A percentile compares a stretch with the other conserved stretches of the same genome.
phyloP scores from a whole-genome alignment of 805 yeast species.

The Blastobotrys terrestris region DNA sequence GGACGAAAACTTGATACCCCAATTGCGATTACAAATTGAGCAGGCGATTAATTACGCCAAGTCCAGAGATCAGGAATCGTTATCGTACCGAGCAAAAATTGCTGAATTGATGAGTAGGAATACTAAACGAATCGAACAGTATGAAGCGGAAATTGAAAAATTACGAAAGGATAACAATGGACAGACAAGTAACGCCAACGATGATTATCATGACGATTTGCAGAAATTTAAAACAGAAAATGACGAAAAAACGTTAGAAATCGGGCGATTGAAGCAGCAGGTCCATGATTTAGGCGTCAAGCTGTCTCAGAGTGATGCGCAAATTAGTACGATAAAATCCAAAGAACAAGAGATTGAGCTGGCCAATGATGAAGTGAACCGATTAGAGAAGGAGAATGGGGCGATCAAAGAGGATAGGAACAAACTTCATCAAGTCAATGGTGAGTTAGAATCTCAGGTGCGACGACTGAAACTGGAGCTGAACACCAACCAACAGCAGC shows the following conservation, averaged over 20 bases:
- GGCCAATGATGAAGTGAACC: not conserved
- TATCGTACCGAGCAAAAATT: slow-evolving; percentile 8
- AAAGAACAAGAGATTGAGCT: not conserved
- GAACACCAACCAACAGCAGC: not conserved
- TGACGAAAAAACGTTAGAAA: not conserved
- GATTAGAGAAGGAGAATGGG: not conserved
- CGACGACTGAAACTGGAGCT: not conserved
- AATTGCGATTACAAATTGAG: slow-evolving; percentile 6
- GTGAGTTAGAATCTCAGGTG: not conserved
- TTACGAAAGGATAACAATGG: not conserved
- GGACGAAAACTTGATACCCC: slow-evolving; percentile 1
- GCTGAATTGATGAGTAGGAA: slow-evolving; percentile 10
- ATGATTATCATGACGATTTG: not conserved
- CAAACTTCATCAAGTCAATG: not conserved
- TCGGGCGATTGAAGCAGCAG: not conserved
- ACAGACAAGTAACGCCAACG: not conserved
- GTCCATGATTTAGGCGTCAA: not conserved
- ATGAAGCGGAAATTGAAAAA: slow-evolving; percentile 7
- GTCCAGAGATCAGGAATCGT: slow-evolving; percentile 11
- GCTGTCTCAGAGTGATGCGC: not conserved
- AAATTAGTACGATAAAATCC: not conserved
- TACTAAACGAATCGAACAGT: slow-evolving; percentile 8
- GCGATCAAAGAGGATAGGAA: not conserved
- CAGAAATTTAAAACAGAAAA: not conserved
- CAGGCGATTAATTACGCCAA: slow-evolving; percentile 15